A percentile compares a stretch with the other conserved stretches of the same genome.
Evolutionary conservation across 116 monocot genomes (phyloP).

Genomic region (Cymodocea nodosa): DNA sequence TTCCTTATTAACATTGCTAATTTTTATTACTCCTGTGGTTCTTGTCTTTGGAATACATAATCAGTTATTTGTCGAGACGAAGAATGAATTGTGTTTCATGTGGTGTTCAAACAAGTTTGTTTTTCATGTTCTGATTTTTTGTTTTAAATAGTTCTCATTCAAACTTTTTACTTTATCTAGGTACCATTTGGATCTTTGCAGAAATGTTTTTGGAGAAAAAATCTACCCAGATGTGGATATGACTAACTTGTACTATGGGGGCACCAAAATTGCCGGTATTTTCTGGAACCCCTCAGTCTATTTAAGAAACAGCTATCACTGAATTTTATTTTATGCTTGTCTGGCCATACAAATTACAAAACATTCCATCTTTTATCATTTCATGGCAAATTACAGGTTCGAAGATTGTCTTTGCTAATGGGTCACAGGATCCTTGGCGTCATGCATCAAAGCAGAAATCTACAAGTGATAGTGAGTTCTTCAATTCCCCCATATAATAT

Average conservation of each 20-base stretch:
- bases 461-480: slow-evolving; percentile 50
- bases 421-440: slow-evolving; percentile 98
- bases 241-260: slow-evolving; percentile 95
- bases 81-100: neutral
- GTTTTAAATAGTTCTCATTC: neutral
- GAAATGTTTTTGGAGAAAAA: slow-evolving; percentile 81
- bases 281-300: neutral
- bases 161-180: slow-evolving; percentile 23
- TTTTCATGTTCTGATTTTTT: neutral
- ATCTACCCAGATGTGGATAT: slow-evolving; percentile 76
- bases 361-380: too few species aligned
- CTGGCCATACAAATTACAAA: neutral
- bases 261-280: slow-evolving; percentile 79
- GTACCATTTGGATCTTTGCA: slow-evolving; percentile 94
- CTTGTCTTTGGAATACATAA: too few species aligned
- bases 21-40: too few species aligned
- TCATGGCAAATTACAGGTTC: slow-evolving; percentile 35
- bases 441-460: slow-evolving; percentile 93
- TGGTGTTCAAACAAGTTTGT: neutral
- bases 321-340: slow-evolving; percentile 1
- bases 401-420: slow-evolving; percentile 85
- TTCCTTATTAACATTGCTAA: too few species aligned
- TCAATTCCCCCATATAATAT: neutral
- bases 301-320: neutral
- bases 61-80: too few species aligned